Evolutionary conservation across 169 alveolate genomes (phyloP).

Genomic region (Plasmodium billcollinsi): DNA sequence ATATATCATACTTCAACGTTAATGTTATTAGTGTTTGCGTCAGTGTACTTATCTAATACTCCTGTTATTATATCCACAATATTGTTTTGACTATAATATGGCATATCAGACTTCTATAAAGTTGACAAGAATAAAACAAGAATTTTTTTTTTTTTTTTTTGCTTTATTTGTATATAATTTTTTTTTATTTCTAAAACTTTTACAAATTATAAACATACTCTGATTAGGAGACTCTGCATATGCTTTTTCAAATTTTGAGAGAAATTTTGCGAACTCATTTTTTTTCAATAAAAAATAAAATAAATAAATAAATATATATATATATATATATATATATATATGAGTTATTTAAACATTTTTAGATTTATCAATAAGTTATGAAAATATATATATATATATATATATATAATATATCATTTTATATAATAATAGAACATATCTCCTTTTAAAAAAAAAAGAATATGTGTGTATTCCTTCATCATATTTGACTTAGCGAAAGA

Average conservation of each 20-base stretch:
- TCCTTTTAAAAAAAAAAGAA: background rate
- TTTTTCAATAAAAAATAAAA: background rate
- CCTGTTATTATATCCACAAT: constrained; percentile 73
- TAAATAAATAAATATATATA: background rate
- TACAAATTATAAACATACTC: constrained; percentile 26
- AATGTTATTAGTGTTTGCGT: constrained; percentile 69
- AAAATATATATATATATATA: background rate
- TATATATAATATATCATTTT: background rate
- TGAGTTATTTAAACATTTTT: constrained; percentile 16
- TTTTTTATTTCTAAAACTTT: constrained; percentile 2
- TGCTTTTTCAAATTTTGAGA: constrained; percentile 75
- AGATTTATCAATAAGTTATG: constrained; percentile 1
- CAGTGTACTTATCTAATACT: constrained; percentile 63
- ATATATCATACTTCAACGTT: constrained; percentile 52
- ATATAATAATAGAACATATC: constrained; percentile 5
- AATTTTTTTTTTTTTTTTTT: background rate
- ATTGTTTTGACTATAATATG: constrained; percentile 65
- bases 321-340: constrained; percentile 11
- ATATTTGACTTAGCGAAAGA: constrained; percentile 14
- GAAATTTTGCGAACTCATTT: constrained; percentile 59
- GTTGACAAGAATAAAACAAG: no score
- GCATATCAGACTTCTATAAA: constrained; percentile 61
- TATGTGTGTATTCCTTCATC: background rate
- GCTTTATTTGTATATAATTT: background rate
- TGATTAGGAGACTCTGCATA: constrained; percentile 73